Base-by-base conservation (phyloP, 495 filamentous ascomycete genomes). In the Aspergillus homomorphus region DNA sequence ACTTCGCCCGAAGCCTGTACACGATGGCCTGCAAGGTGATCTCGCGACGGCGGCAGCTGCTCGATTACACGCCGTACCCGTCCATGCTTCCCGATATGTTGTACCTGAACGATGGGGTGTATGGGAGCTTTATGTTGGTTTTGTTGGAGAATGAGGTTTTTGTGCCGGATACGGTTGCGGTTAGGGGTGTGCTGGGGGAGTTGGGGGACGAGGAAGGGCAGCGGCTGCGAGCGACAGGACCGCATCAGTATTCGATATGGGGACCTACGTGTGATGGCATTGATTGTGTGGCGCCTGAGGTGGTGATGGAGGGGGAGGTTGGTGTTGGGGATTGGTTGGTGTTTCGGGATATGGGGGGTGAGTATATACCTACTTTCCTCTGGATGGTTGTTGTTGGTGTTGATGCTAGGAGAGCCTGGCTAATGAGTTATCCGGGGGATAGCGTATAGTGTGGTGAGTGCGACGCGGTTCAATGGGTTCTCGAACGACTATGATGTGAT, bases 61-160 rank as follows among this genome's bases (percentile, higher is more conserved):
- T 4, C 51, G n/a, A 45, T 7, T 33, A 45, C 5, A 45, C 60
- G 1, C 26, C 62, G 44, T 38, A 38, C 33, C 33, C 33, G 12
- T 38, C 33, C 33, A 7, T 38, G 7, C 57, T 54, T 6, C 64
- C 61, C 16, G 64, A 72, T 21, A 75, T 72, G 70, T 64, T 75
- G 10, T 73, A 72, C 48, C 62, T 66, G 18, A 73, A 72, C 54
- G 72, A 75, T 54, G 72, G 72, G 1, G 50, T 75, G 2, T 75
- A 72, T 50, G 67, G 69, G 18, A 66, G 59, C 48, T 75, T 75
- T 45, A 64, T 70, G 64, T 66, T 68, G 60, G 61, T 65, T 1
- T 53, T 66, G 16, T 64, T 65, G 56, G 69, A 70, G 26, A 62
- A 66, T 20, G 64, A 64, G 23, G 45, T 58, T 1, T 23, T 33